Evolutionary conservation across 2,329 filamentous ascomycete species (phyloP).

Genomic region (Epichloe baconii): DNA sequence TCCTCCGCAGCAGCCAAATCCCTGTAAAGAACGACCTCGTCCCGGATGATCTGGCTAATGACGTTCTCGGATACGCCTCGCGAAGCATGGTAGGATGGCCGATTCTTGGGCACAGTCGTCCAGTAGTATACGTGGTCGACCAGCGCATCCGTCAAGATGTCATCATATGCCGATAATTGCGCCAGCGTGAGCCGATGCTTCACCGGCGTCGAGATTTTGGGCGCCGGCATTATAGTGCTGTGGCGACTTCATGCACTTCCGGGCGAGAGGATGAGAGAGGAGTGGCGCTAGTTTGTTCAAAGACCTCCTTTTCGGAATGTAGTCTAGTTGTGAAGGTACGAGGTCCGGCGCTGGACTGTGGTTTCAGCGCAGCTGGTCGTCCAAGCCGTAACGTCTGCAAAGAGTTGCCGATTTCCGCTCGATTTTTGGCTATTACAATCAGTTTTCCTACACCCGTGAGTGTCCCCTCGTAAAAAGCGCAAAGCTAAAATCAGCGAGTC

Average conservation of each 20-base stretch:
- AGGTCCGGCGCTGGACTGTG: neutral
- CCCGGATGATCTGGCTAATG: slow-evolving; percentile 46
- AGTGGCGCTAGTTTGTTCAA: neutral
- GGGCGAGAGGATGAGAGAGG: neutral
- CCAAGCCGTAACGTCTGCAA: neutral
- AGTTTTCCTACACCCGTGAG: neutral
- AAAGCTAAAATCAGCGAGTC: neutral
- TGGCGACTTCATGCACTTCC: neutral
- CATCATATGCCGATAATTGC: slow-evolving; percentile 86
- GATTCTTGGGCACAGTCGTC: slow-evolving; percentile 92
- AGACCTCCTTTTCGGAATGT: neutral
- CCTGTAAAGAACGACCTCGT: slow-evolving; percentile 60
- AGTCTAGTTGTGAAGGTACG: neutral
- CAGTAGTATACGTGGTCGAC: slow-evolving; percentile 95
- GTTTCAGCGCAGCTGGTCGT: neutral
- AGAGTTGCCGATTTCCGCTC: no score
- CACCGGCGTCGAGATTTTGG: slow-evolving; percentile 21
- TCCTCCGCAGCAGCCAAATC: slow-evolving; percentile 58
- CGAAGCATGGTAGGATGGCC: slow-evolving; percentile 70
- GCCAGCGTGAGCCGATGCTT: slow-evolving; percentile 69
- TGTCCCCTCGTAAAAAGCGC: neutral
- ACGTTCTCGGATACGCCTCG: slow-evolving; percentile 60
- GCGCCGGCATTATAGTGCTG: slow-evolving; percentile 21
- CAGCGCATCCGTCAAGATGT: slow-evolving; percentile 86
- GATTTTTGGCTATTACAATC: neutral